Conservation (phyloP, 495 filamentous ascomycete species). For the Hyaloscypha variabilis region DNA sequence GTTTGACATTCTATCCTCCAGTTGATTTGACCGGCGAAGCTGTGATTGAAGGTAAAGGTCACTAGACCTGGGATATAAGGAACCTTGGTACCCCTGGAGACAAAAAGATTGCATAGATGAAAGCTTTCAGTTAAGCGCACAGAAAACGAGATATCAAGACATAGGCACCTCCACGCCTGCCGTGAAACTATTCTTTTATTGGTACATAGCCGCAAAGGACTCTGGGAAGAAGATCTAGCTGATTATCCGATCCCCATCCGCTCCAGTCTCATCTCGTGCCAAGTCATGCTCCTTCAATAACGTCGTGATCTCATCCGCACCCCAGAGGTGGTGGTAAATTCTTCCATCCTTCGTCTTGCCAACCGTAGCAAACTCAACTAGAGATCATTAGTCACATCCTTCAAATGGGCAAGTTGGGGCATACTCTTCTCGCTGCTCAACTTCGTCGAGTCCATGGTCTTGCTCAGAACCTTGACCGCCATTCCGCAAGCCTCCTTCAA, state of each 20-base stretch:
- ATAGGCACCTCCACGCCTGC: constrained; percentile 12
- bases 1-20: too few species aligned
- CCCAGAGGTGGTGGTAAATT: constrained; percentile 98
- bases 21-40: too few species aligned
- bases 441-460: constrained; percentile 99
- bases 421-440: constrained; percentile 98
- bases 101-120: not conserved
- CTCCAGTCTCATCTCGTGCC: constrained; percentile 77
- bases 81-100: not conserved
- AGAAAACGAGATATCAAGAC: not conserved
- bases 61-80: not conserved
- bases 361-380: constrained; percentile 98
- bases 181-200: constrained; percentile 23
- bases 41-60: not conserved
- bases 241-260: constrained; percentile 50
- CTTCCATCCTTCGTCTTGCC: constrained; percentile 92
- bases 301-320: constrained; percentile 92
- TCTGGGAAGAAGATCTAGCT: constrained; percentile 26
- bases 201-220: constrained; percentile 24
- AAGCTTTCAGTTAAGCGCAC: not conserved
- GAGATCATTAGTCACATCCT: constrained; percentile 19
- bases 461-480: constrained; percentile 98
- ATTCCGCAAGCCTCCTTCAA: constrained; percentile 96
- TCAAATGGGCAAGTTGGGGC: constrained; percentile 31
- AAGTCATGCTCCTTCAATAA: constrained; percentile 93